phyloP scores from a whole-genome alignment of 805 yeast genomes.

The Jamesozyma spencerorum region DNA sequence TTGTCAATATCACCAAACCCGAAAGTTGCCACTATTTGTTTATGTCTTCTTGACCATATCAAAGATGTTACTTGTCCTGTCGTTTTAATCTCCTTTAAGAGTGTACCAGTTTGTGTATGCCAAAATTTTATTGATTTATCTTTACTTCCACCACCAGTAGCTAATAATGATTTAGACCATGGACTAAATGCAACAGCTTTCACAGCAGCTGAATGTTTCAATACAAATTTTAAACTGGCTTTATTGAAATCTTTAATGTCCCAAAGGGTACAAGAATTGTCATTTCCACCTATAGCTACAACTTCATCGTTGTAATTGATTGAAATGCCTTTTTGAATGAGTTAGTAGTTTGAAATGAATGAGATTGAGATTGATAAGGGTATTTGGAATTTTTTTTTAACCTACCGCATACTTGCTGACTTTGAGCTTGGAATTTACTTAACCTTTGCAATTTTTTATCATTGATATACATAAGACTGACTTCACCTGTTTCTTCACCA shows the following conservation, averaged over 20 bases:
- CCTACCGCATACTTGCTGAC: slow-evolving; percentile 54
- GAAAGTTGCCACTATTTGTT: slow-evolving; percentile 68
- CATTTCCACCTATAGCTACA: slow-evolving; percentile 77
- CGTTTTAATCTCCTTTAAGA: slow-evolving; percentile 47
- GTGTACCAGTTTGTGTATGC: slow-evolving; percentile 75
- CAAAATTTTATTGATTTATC: slow-evolving; percentile 78
- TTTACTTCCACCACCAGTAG: slow-evolving; percentile 85
- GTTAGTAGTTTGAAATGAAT: neutral
- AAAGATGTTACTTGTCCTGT: slow-evolving; percentile 72
- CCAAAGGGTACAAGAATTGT: slow-evolving; percentile 75
- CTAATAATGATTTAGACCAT: slow-evolving; percentile 71
- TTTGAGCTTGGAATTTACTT: slow-evolving; percentile 36
- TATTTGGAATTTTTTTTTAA: slow-evolving; percentile 1
- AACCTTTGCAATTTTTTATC: slow-evolving; percentile 11
- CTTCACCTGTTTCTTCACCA: slow-evolving; percentile 61
- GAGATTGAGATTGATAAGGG: slow-evolving; percentile 1
- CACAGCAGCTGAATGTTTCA: slow-evolving; percentile 77
- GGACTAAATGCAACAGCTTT: slow-evolving; percentile 89
- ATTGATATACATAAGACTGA: slow-evolving; percentile 35
- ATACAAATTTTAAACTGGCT: slow-evolving; percentile 39
- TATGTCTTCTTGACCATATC: slow-evolving; percentile 58
- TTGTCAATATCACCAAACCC: slow-evolving; percentile 58
- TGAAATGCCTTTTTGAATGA: slow-evolving; percentile 38
- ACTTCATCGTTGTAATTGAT: slow-evolving; percentile 45
- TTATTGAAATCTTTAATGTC: slow-evolving; percentile 36